phyloP scores from a whole-genome alignment of 2,329 filamentous ascomycete genomes.

The Corinectria fuckeliana region DNA sequence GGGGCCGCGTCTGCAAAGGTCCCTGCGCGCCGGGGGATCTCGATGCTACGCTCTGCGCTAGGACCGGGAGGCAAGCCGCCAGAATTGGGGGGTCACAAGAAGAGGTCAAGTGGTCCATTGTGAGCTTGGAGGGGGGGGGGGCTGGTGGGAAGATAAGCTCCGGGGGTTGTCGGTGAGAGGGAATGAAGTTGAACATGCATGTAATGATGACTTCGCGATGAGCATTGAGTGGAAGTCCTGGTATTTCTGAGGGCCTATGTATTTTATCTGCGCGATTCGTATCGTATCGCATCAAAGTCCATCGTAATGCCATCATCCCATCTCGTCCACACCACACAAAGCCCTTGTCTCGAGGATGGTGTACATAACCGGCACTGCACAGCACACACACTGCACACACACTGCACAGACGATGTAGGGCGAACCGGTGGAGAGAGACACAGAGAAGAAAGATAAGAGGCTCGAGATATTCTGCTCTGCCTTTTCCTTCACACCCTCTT shows the following conservation, averaged over 20 bases:
- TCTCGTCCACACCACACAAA: constrained; percentile 5
- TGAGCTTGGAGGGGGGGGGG: not conserved
- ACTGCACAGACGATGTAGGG: not conserved
- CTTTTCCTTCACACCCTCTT: not conserved
- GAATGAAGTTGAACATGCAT: too few species aligned
- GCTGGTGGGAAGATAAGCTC: constrained; percentile 30
- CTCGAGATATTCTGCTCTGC: too few species aligned
- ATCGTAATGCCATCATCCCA: not conserved
- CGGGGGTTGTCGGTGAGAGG: constrained; percentile 29
- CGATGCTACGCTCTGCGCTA: constrained; percentile 4
- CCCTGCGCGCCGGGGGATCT: not conserved
- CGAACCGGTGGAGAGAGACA: constrained; percentile 15
- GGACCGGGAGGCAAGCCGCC: too few species aligned
- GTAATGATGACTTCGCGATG: too few species aligned
- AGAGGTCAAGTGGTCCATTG: too few species aligned
- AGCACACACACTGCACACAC: constrained; percentile 3
- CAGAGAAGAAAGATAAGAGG: too few species aligned
- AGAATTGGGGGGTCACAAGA: too few species aligned
- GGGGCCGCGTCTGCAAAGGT: too few species aligned
- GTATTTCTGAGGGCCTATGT: too few species aligned
- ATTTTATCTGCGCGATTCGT: too few species aligned
- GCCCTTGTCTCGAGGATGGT: not conserved
- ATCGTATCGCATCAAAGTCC: not conserved
- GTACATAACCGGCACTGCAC: constrained; percentile 2
- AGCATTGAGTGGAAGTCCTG: too few species aligned